Evolutionary conservation across 129 eudicot species (phyloP), one percentile per base, ranked within the genome.

Genomic region (Saposhnikovia divaricata): DNA sequence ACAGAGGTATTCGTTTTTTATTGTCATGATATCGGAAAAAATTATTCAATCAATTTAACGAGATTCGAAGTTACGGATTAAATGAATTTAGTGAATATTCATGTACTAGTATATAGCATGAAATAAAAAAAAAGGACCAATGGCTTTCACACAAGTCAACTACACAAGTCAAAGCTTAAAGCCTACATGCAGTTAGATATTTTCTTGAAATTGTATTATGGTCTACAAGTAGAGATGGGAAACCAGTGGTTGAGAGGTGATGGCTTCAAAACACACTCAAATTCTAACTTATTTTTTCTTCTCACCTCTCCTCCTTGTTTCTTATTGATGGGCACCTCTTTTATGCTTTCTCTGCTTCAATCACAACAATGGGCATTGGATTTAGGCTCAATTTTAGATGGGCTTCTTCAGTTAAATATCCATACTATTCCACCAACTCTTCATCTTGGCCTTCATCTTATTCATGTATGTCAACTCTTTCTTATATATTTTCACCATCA

Each of bases 311-410:
- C 39, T 70, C 74, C 75, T 78, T 14, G 47, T 43, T 84, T 39
- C 76, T 72, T 42, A 80, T 77, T 85, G 75, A 85, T 91, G 86
- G 80, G 73, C 50, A 43, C 47, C 76, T 14, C 55, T 72, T 66
- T 44, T 55, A 27, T 72, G 39, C 53, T 69, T 18, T 72, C 27
- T 68, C 80, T 81, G 42, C 63, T 74, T 7, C n/a, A 5, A 9
- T 69, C 40, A 34, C 18, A 42, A 63, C 61, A 45, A 81, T 78
- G 87, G 88, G 84, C 72, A 53, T 89, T 80, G 87, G 90, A 79
- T 91, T 87, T 80, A 89, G 91, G 81, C 84, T 89, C 57, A 86
- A 89, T 66, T 73, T 91, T 82, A 91, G 86, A 84, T 93, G 97
- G 97, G 86, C 81, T 75, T 85, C 87, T 45, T 85, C 94, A 4